Evolutionary conservation across 306 rosid genomes (phyloP), one percentile per base, ranked within the genome.

Genomic region (Lablab purpureus): DNA sequence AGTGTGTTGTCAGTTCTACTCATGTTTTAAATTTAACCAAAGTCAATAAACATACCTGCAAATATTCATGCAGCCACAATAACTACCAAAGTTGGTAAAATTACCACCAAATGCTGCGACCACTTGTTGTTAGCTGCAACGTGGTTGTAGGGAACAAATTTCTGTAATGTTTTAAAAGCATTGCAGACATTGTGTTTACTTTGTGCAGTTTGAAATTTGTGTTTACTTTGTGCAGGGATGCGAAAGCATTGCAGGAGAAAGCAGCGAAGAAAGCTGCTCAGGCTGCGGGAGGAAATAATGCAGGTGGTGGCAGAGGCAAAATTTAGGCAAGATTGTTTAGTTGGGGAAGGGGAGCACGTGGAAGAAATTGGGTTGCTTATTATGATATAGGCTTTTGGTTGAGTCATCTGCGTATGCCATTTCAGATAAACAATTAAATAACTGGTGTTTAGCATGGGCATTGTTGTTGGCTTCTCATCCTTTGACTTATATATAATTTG

Each of bases 171-270:
- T n/a, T n/a, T n/a, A n/a, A n/a, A n/a, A n/a, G n/a, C n/a, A n/a
- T n/a, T n/a, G n/a, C n/a, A n/a, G n/a, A n/a, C n/a, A n/a, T n/a
- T n/a, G n/a, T n/a, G n/a, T n/a, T 0, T 11, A 30, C 1, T 9
- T 65, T 60, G 59, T 17, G 30, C 41, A 91, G 97, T n/a, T n/a
- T n/a, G n/a, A n/a, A n/a, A n/a, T n/a, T n/a, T n/a, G n/a, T n/a
- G n/a, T n/a, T 0, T 11, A 30, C 1, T 9, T 65, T 60, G 59
- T 17, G 30, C 41, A 91, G 97, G 79, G 94, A 89, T 70, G 92
- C 92, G 0, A 91, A 85, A 52, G 97, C 97, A 6, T 77, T 89
- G 23, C 91, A 88, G 59, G 94, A 91, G 66, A 91, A 91, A 81
- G 73, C 88, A 0, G 87, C 89, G 0, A 88, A 30, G 82, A 91